Conservation (phyloP, 176 grass and related monocot species). For the Typha latifolia region DNA sequence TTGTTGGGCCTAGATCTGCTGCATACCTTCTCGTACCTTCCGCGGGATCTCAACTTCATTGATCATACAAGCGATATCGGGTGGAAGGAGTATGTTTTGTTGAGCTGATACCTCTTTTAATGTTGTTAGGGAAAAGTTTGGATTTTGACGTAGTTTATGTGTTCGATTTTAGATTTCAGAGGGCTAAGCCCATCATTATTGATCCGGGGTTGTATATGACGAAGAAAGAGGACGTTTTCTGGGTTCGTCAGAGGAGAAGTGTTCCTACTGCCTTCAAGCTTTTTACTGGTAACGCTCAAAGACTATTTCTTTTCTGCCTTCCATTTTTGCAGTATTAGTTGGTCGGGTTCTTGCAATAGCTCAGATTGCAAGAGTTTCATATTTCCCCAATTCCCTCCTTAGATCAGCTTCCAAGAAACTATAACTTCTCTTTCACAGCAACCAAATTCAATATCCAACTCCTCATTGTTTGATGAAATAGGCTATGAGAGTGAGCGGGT, state of each 20-base stretch:
- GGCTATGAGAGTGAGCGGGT: no score
- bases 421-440: no score
- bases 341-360: not conserved
- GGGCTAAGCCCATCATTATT: conserved; percentile 74
- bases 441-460: no score
- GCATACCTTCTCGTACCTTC: conserved; percentile 67
- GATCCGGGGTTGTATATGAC: conserved; percentile 74
- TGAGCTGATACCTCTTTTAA: not conserved
- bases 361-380: not conserved
- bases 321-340: not conserved
- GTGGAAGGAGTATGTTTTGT: conserved; percentile 61
- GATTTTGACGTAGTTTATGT: not conserved
- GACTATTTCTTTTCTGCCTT: not conserved
- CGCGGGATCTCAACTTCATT: conserved; percentile 88
- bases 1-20: conserved; percentile 41
- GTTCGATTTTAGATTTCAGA: conserved; percentile 40
- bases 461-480: no score
- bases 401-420: no score
- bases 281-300: conserved; percentile 42
- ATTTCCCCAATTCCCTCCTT: no score
- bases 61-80: conserved; percentile 76
- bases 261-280: conserved; percentile 82
- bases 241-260: conserved; percentile 54
- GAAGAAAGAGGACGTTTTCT: conserved; percentile 61
- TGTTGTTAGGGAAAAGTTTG: not conserved